Conservation (phyloP, 306 rosid genomes). For the Astragalus glycyphyllos region DNA sequence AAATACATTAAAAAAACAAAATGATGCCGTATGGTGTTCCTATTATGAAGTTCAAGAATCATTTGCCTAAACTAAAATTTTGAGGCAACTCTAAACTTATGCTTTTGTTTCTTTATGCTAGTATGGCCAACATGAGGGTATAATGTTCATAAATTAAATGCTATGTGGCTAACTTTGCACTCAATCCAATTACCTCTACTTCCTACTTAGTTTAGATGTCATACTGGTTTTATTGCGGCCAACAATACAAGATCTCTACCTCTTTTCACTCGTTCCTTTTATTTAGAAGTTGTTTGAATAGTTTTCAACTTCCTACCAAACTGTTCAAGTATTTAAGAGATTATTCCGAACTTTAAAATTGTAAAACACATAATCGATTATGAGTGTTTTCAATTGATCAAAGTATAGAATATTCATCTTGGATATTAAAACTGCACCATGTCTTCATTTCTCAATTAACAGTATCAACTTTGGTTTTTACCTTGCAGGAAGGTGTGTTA, state of each 20-base stretch:
- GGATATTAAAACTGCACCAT: not conserved
- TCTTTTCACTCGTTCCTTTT: not conserved
- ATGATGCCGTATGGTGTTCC: no score
- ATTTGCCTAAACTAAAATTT: no score
- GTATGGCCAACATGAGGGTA: not conserved
- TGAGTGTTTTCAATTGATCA: not conserved
- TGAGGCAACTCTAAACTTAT: no score
- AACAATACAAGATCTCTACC: slow-evolving; percentile 19
- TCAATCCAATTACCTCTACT: slow-evolving; percentile 22
- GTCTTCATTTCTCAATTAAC: slow-evolving; percentile 27
- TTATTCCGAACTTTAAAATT: slow-evolving; percentile 16
- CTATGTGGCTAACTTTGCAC: not conserved
- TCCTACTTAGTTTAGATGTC: slow-evolving; percentile 4
- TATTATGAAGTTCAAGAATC: no score
- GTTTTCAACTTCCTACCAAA: not conserved
- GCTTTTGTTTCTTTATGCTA: not conserved
- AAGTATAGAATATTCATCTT: slow-evolving; percentile 22
- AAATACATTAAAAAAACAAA: no score
- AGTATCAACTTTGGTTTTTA: slow-evolving; percentile 25
- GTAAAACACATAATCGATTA: slow-evolving; percentile 1
- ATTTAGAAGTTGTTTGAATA: slow-evolving; percentile 30
- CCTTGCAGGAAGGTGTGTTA: slow-evolving; percentile 70
- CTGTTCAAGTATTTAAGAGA: slow-evolving; percentile 18
- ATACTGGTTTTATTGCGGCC: not conserved
- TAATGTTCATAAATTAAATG: slow-evolving; percentile 4